These are phyloP conservation scores for Lasiodiplodia gonubiensis DNA, from an alignment of 2,329 filamentous ascomycete species.

Conservation along the genomic window DNA sequence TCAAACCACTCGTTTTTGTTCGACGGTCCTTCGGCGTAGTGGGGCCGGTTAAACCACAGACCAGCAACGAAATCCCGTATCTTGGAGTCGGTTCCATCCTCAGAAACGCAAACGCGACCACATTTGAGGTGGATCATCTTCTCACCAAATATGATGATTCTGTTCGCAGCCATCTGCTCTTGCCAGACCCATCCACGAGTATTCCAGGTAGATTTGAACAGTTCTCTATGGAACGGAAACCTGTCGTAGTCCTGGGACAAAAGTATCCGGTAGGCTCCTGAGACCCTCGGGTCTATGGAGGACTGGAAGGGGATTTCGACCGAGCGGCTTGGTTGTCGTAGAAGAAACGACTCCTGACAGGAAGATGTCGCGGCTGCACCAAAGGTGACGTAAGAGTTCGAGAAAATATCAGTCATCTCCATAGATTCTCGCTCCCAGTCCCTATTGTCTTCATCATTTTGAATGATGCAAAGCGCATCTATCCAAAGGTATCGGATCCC, in stretches of 20 bases:
- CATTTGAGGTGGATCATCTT: background rate
- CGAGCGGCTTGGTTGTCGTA: background rate
- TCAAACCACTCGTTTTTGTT: too few species aligned
- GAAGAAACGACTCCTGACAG: background rate
- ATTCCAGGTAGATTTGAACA: too few species aligned
- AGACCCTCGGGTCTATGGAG: background rate
- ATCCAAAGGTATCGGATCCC: constrained; percentile 44
- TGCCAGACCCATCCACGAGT: background rate
- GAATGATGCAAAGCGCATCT: constrained; percentile 44
- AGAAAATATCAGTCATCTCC: background rate
- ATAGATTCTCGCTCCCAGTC: background rate
- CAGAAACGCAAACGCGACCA: too few species aligned
- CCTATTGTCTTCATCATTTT: constrained; percentile 36
- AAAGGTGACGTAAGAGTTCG: background rate
- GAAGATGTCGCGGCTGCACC: background rate
- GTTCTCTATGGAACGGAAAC: background rate
- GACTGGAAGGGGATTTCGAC: background rate
- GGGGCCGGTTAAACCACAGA: too few species aligned
- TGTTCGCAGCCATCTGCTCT: background rate
- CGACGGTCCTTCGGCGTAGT: too few species aligned
- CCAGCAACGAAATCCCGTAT: too few species aligned
- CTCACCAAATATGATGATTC: background rate
- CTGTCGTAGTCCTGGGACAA: background rate
- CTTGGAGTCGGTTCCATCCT: background rate
- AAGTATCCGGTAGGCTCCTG: background rate